Evolutionary conservation across 805 yeast species (phyloP), one percentile per base, ranked within the genome.

Genomic region (Candida railenensis): DNA sequence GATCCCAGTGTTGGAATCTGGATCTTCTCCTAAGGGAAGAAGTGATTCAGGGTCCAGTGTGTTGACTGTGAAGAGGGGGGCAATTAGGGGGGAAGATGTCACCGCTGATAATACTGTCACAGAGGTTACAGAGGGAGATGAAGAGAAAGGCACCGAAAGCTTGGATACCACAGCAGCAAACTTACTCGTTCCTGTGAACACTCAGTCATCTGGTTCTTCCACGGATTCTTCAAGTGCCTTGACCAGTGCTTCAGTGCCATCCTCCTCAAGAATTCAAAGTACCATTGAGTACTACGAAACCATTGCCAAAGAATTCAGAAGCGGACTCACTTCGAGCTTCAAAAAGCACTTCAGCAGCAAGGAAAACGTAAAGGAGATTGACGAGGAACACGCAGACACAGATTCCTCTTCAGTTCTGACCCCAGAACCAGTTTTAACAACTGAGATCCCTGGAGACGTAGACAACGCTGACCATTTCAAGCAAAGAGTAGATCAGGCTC

Each of bases 1-100:
- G 33, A 45, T 57, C 25, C 60, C 59, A 4, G 40, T 37, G 16
- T 46, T 52, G 21, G 42, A 22, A 5, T 33, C 50, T 4, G 21
- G 37, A 3, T 12, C 36, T 25, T 25, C 43, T 4, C 37, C 22
- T 7, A 25, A 25, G 30, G 30, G 9, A 5, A 37, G 32, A 14
- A 9, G 14, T 19, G 22, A 14, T 5, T 14, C 28, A 3, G 40
- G 19, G 14, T 37, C 40, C 7, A 18, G 15, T 12, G 32, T 20
- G 3, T 4, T 5, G 4, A 37, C 40, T 16, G 21, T 37, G 19
- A 16, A 37, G 15, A 7, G 12, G 9, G 40, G 18, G 22, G 20
- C 32, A 18, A 18, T 21, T 7, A 22, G 30, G 9, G 30, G 32
- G 14, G 19, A 11, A 18, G 18, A 9, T 11, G n/a, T n/a, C n/a